phyloP scores from a whole-genome alignment of 306 rosid genomes.

The Ceratonia siliqua region DNA sequence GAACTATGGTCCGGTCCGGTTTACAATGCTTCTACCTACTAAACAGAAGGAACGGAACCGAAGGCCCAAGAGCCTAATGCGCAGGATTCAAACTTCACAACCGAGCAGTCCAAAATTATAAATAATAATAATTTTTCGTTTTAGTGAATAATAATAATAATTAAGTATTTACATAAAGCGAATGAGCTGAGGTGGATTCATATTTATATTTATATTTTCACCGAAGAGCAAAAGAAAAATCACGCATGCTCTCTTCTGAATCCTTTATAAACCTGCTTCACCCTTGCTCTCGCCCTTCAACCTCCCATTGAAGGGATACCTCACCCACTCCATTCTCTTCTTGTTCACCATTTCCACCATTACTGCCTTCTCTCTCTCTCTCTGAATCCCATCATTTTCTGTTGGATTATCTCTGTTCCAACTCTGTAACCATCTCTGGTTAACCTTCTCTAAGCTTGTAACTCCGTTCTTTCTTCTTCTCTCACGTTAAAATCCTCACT shows the following conservation, averaged over 20 bases:
- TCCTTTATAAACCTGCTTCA: slow-evolving; percentile 53
- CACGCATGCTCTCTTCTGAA: slow-evolving; percentile 45
- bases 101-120: too few relatives aligned
- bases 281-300: slow-evolving; percentile 40
- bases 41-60: too few relatives aligned
- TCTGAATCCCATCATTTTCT: background rate
- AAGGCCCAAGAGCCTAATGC: too few relatives aligned
- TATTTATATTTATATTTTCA: too few relatives aligned
- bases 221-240: background rate
- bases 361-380: background rate
- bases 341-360: background rate
- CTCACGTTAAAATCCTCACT: background rate
- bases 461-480: background rate
- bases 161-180: too few relatives aligned
- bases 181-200: too few relatives aligned
- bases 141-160: too few relatives aligned
- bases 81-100: too few relatives aligned
- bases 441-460: background rate
- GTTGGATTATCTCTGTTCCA: background rate
- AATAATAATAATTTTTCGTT: too few relatives aligned
- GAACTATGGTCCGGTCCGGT: too few relatives aligned
- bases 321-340: slow-evolving; percentile 41
- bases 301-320: slow-evolving; percentile 9
- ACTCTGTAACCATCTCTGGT: background rate
- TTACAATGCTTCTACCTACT: too few relatives aligned